phyloP scores from a whole-genome alignment of 345 rosid species.

The Erodium maritimum region DNA sequence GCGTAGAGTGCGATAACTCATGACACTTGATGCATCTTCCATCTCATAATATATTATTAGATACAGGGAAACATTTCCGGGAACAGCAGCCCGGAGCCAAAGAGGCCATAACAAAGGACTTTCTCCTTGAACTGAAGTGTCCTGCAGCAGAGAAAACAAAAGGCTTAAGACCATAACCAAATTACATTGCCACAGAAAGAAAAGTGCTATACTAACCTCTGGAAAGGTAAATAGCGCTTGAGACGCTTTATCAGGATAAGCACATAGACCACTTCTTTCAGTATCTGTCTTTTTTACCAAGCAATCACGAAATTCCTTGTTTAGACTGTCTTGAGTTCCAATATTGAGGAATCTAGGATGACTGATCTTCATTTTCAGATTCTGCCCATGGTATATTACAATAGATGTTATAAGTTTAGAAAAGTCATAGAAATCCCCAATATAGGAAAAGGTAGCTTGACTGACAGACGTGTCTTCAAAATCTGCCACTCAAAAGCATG shows the following conservation, averaged over 20 bases:
- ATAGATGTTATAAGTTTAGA: neutral
- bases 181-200: slow-evolving; percentile 10
- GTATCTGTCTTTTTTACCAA: slow-evolving; percentile 35
- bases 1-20: slow-evolving; percentile 80
- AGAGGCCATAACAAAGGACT: slow-evolving; percentile 73
- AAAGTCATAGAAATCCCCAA: neutral
- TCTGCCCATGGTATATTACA: slow-evolving; percentile 33
- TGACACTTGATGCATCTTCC: slow-evolving; percentile 51
- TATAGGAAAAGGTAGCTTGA: neutral
- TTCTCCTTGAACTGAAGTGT: slow-evolving; percentile 37
- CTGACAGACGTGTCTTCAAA: neutral
- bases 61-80: slow-evolving; percentile 56
- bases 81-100: slow-evolving; percentile 90
- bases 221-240: slow-evolving; percentile 58
- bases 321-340: slow-evolving; percentile 43
- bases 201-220: slow-evolving; percentile 42
- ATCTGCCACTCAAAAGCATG: too few relatives aligned
- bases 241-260: slow-evolving; percentile 21
- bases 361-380: slow-evolving; percentile 86
- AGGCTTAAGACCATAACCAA: slow-evolving; percentile 13
- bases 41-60: slow-evolving; percentile 78
- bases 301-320: slow-evolving; percentile 49
- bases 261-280: slow-evolving; percentile 19
- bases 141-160: slow-evolving; percentile 35
- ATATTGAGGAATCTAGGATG: slow-evolving; percentile 61